These are phyloP conservation scores for Sonneratia alba DNA, from an alignment of 345 rosid species.

Conservation along the genomic window DNA sequence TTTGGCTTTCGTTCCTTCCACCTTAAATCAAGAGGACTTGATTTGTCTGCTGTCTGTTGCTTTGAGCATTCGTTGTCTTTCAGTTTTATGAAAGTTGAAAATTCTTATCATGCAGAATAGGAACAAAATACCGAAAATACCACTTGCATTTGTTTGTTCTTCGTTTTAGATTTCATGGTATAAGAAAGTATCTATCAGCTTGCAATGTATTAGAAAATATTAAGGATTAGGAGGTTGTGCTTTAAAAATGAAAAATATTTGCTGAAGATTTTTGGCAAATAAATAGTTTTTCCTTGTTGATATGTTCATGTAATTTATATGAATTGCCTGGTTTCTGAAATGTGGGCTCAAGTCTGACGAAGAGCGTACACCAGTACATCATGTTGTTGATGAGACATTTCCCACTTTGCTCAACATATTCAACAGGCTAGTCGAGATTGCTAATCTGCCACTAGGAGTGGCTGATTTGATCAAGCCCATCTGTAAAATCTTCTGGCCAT, in stretches of 20 bases:
- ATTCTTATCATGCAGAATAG: background rate
- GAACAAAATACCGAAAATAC: background rate
- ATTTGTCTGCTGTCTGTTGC: background rate
- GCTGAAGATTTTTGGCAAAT: slow-evolving; percentile 2
- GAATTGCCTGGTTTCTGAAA: background rate
- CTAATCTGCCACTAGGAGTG: slow-evolving; percentile 69
- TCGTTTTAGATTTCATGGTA: no score
- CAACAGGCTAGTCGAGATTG: slow-evolving; percentile 70
- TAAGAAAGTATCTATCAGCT: no score
- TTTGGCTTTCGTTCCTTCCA: background rate
- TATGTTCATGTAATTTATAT: background rate
- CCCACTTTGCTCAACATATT: slow-evolving; percentile 72
- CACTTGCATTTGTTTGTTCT: background rate
- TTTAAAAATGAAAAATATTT: background rate
- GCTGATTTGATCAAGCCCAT: slow-evolving; percentile 91
- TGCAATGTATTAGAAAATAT: background rate
- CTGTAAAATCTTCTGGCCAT: slow-evolving; percentile 98
- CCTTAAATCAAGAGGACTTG: background rate
- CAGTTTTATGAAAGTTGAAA: background rate
- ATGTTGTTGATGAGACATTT: slow-evolving; percentile 84
- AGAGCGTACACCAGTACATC: slow-evolving; percentile 83
- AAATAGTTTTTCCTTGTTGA: background rate
- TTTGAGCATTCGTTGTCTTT: background rate
- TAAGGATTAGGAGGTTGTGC: background rate
- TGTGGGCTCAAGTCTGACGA: slow-evolving; percentile 94